These are phyloP conservation scores for Rhododendron ovatum DNA, from an alignment of 148 eudicot genomes.

Conservation along the genomic window DNA sequence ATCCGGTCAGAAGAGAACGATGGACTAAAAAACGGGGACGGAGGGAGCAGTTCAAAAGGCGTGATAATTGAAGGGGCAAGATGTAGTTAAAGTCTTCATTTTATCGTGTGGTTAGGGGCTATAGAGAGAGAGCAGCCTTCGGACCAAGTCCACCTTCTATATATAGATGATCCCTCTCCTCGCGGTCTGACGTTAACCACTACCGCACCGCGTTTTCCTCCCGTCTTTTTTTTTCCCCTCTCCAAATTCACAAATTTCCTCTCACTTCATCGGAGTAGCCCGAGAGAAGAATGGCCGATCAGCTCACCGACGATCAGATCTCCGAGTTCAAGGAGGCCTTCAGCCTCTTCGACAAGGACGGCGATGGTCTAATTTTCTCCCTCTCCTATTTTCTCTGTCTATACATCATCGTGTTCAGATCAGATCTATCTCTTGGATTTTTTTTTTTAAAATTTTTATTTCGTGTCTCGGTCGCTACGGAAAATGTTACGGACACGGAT, in stretches of 20 bases:
- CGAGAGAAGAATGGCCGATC: conserved; percentile 7
- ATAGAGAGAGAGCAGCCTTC: not conserved
- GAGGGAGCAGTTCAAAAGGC: too few species aligned
- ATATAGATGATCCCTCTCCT: not conserved
- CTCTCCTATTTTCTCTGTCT: not conserved
- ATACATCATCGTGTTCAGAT: not conserved
- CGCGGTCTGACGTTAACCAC: not conserved
- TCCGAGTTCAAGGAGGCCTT: conserved; percentile 11
- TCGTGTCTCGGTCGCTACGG: not conserved
- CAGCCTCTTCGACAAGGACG: conserved; percentile 11
- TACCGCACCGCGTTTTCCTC: not conserved
- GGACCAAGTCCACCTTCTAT: not conserved
- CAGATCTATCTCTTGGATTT: not conserved
- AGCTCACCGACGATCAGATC: conserved; percentile 16
- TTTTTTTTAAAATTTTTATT: not conserved
- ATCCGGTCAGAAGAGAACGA: too few species aligned
- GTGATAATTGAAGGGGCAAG: too few species aligned
- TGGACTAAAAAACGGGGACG: too few species aligned
- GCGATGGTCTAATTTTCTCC: not conserved
- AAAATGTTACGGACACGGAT: not conserved
- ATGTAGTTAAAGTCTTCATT: too few species aligned
- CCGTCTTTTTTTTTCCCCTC: not conserved
- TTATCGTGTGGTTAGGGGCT: not conserved
- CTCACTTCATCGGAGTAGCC: not conserved
- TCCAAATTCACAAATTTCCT: not conserved